Percentiles rank a stretch among this genome's conserved stretches.
Evolutionary conservation across 305 asterid genomes (phyloP).

Genomic region (Salvia sclarea): DNA sequence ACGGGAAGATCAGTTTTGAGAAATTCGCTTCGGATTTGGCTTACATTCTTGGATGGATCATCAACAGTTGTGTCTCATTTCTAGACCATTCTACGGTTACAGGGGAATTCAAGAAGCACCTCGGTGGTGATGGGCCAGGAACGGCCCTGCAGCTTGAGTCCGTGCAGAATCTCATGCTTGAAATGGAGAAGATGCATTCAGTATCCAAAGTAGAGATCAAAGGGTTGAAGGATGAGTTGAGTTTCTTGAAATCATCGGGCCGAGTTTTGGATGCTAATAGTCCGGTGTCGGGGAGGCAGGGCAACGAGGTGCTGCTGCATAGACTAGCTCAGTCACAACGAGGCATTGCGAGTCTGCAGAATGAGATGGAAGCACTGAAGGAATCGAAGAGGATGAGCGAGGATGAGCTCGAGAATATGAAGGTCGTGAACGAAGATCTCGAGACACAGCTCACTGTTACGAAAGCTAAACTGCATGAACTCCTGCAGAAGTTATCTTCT

Average conservation of each 20-base stretch:
- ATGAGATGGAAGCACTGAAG: constrained; percentile 45
- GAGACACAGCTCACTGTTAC: constrained; percentile 65
- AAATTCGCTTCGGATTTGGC: constrained; percentile 40
- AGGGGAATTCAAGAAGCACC: constrained; percentile 52
- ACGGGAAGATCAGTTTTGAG: constrained; percentile 41
- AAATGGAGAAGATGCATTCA: constrained; percentile 53
- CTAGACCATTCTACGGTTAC: constrained; percentile 30
- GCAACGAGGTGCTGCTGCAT: constrained; percentile 30
- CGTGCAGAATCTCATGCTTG: constrained; percentile 51
- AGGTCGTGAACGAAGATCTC: constrained; percentile 62
- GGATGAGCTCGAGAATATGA: constrained; percentile 67
- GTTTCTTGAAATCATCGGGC: constrained; percentile 29
- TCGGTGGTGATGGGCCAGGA: constrained; percentile 55
- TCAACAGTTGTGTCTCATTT: constrained; percentile 31
- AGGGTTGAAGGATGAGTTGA: constrained; percentile 50
- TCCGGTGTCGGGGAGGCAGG: constrained; percentile 14
- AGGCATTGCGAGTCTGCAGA: constrained; percentile 32
- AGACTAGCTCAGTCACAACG: constrained; percentile 42
- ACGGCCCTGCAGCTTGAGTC: constrained; percentile 51
- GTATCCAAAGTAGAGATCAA: constrained; percentile 46
- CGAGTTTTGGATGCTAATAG: constrained; percentile 31
- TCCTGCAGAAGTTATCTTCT: constrained; percentile 55
- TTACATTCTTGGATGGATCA: constrained; percentile 43
- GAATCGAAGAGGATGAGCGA: constrained; percentile 54
- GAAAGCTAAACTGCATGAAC: constrained; percentile 48